Base-by-base conservation (phyloP, 2,329 filamentous ascomycete species). In the Alternaria alternata region DNA sequence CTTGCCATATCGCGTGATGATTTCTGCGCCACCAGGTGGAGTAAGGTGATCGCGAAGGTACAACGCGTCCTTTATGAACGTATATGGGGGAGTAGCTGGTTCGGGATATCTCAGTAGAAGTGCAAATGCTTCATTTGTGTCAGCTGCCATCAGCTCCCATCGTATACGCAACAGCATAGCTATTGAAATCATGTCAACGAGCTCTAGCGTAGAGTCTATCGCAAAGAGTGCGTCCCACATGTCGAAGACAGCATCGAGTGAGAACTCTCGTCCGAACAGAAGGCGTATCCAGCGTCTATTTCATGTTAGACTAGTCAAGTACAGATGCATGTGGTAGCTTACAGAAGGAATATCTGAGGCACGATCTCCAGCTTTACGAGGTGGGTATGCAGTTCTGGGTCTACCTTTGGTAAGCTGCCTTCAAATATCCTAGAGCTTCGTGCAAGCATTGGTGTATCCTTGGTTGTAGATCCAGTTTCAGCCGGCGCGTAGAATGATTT, bases 311-410 rank as follows among this genome's bases (percentile, higher is more conserved):
- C 34, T 14, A 46, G 20, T 7, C 9, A n/a, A 14, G 8, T 11
- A 11, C 3, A 28, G 8, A n/a, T 30, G 4, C 1, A 43, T 26
- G 22, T 14, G 22, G 11, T 18, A 12, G 54, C 86, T 77, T 80
- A 95, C 91, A 98, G 96, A 24, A 98, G 82, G 74, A 98, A 99
- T 51, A 99, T 94, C 71, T 99, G 95, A 1, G 95, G 95, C n/a
- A 97, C 81, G 62, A 99, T 89, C 61, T 97, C 94, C 47, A 97
- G 89, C 61, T 88, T 86, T 59, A 89, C 89, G 18, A 99, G 84
- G 76, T 98, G 94, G 24, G 84, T 83, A 14, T 92, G 90, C 28
- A 98, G 85, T 72, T 93, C 90, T n/a, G 91, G 89, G 74, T 98
- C 95, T 30, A 93, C 84, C 65, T 88, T 89, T 59, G 88, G 87